Percentiles rank a stretch among this genome's conserved stretches.
Conservation (phyloP, 2,329 filamentous ascomycete species). For the Pestalotiopsis sp. region DNA sequence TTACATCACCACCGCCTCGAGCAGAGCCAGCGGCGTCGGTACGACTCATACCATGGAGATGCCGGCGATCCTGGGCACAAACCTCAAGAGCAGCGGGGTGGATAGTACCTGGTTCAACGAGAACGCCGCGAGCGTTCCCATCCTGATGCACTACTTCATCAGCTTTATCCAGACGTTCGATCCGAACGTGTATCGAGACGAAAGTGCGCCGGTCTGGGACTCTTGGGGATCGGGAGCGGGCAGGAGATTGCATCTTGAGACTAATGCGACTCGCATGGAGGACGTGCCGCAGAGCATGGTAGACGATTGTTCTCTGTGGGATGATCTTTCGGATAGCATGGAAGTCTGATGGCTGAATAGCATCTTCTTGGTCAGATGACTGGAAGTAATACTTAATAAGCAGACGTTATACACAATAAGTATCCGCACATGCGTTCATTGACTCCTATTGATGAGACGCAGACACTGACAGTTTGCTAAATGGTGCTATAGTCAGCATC, state of each 20-base stretch:
- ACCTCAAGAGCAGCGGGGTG: neutral
- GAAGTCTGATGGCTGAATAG: neutral
- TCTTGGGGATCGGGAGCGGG: constrained; percentile 14
- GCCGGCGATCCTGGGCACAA: constrained; percentile 63
- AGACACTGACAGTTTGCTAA: too few relatives aligned
- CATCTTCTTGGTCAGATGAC: accelerated
- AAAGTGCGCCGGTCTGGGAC: constrained; percentile 17
- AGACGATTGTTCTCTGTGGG: neutral
- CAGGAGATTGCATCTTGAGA: neutral
- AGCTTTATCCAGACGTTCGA: constrained; percentile 18
- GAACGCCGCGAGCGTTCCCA: constrained; percentile 12
- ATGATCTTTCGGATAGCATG: constrained; percentile 5
- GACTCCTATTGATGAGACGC: too few relatives aligned
- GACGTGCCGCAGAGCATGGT: neutral
- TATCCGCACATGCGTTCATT: too few relatives aligned
- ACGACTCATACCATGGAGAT: constrained; percentile 68
- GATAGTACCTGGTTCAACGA: neutral
- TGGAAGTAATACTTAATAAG: neutral
- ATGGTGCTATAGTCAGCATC: too few relatives aligned
- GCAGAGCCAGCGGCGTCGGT: constrained; percentile 55
- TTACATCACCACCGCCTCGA: constrained; percentile 60
- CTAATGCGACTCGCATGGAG: constrained; percentile 7
- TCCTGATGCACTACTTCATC: constrained; percentile 21
- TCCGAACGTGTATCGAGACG: constrained; percentile 15
- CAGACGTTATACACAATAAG: neutral